Evolutionary conservation across 2,329 filamentous ascomycete species (phyloP), one percentile per base, ranked within the genome.

Genomic region (Xylariaceae sp.): DNA sequence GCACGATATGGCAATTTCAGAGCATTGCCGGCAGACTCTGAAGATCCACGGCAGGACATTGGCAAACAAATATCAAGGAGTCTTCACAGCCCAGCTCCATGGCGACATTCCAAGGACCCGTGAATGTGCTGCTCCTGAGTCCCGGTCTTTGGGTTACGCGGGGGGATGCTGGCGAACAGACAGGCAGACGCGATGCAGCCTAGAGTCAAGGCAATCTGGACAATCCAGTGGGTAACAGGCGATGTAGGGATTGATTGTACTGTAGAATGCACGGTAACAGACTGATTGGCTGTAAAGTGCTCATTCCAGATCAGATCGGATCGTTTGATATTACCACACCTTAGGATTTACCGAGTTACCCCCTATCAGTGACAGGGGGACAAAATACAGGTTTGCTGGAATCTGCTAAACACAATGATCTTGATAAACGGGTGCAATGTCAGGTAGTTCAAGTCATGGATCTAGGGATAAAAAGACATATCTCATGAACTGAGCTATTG

Each of bases 11-110:
- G 56, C 47, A 58, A 59, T 56, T 61, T 65, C 56, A 62, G 56
- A 53, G 63, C 66, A 68, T 66, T 60, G 55, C 65, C 57, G 51
- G 62, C 65, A 58, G 59, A 53, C 54, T 58, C 59, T 31, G 59
- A 55, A 54, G 48, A 50, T 53, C 59, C 58, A 42, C 57, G 51
- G 54, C 53, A 53, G 54, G 50, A 63, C 64, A 68, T 69, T 56
- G 50, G 56, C 54, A 42, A 54, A 51, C 42, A 48, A 14, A 45
- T n/a, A 52, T 54, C 38, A 18, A 22, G 19, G 36, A 49, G 47
- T 54, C 47, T 28, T 28, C 22, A 55, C 46, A 56, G 50, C 55
- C 44, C 45, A 55, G 60, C 63, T 62, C 66, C 66, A 68, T 68
- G 58, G 50, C 60, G 54, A 51, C n/a, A 28, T 42, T 14, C 51